phyloP scores from a whole-genome alignment of 2,329 filamentous ascomycete genomes.

The Colletotrichum spinosum region DNA sequence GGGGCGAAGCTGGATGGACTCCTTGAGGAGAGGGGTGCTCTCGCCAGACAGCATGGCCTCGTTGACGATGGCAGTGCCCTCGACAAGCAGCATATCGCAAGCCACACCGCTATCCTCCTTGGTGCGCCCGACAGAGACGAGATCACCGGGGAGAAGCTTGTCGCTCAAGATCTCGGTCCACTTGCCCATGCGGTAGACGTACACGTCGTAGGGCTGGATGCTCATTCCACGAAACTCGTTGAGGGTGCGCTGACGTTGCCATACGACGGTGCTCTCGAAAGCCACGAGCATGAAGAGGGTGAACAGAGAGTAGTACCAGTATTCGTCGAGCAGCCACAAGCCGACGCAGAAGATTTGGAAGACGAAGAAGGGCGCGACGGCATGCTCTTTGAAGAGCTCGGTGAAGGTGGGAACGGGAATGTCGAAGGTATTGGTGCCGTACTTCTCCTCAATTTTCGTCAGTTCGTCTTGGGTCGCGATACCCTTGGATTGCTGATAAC shows the following conservation, averaged over 20 bases:
- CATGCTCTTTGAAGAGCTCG: conserved; percentile 97
- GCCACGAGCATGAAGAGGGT: conserved; percentile 98
- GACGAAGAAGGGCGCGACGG: conserved; percentile 98
- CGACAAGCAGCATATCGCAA: conserved; percentile 95
- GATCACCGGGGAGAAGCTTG: conserved; percentile 90
- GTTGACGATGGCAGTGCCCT: conserved; percentile 97
- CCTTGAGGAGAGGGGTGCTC: conserved; percentile 95
- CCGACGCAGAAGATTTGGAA: conserved; percentile 99
- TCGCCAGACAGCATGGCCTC: conserved; percentile 99
- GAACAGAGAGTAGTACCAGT: conserved; percentile 99
- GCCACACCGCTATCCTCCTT: conserved; percentile 98
- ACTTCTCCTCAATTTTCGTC: conserved; percentile 86
- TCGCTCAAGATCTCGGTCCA: conserved; percentile 93
- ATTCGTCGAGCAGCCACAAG: conserved; percentile 98
- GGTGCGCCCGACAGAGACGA: conserved; percentile 91
- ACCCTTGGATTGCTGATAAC: conserved; percentile 85
- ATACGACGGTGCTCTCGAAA: conserved; percentile 98
- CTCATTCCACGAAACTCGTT: conserved; percentile 99
- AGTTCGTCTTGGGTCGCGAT: conserved; percentile 81
- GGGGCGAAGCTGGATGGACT: conserved; percentile 92
- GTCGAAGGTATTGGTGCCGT: conserved; percentile 96
- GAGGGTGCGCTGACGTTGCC: conserved; percentile 96
- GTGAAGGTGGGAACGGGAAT: conserved; percentile 96
- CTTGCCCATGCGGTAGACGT: conserved; percentile 86
- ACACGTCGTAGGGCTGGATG: conserved; percentile 97